A percentile compares a stretch with the other conserved stretches of the same genome.
These are phyloP conservation scores for Penicillium maclennaniae DNA, from an alignment of 495 filamentous ascomycete species.

Conservation along the genomic window DNA sequence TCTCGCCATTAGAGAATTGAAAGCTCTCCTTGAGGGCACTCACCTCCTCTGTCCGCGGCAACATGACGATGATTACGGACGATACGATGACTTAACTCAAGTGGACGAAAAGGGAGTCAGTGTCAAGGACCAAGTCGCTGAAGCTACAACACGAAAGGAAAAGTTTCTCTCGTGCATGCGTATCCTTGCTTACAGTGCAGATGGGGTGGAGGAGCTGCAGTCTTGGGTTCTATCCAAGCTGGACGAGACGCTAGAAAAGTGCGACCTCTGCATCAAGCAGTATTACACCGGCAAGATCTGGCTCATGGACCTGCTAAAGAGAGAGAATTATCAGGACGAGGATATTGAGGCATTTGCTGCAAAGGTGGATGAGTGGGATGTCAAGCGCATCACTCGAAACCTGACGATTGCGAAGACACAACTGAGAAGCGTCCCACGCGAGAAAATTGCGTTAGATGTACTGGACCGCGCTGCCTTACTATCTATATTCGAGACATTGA, in stretches of 20 bases:
- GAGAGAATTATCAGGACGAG: conserved; percentile 59
- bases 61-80: conserved; percentile 44
- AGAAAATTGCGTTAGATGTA: conserved; percentile 44
- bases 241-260: conserved; percentile 56
- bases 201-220: conserved; percentile 57
- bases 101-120: conserved; percentile 30
- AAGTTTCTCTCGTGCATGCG: conserved; percentile 60
- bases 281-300: conserved; percentile 71
- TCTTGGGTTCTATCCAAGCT: conserved; percentile 54
- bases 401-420: conserved; percentile 45
- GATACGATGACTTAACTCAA: conserved; percentile 48
- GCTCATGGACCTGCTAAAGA: conserved; percentile 57
- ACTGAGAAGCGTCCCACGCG: conserved; percentile 45
- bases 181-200: conserved; percentile 62
- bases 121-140: conserved; percentile 36
- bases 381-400: conserved; percentile 58
- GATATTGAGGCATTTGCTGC: conserved; percentile 54
- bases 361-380: conserved; percentile 55
- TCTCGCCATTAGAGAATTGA: conserved; percentile 33
- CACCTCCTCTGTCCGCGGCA: conserved; percentile 51
- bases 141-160: conserved; percentile 51
- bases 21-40: conserved; percentile 41
- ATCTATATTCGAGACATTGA: conserved; percentile 61
- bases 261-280: conserved; percentile 73
- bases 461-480: conserved; percentile 50